phyloP scores from a whole-genome alignment of 208 protist genomes.

The Borovskyia barvae region DNA sequence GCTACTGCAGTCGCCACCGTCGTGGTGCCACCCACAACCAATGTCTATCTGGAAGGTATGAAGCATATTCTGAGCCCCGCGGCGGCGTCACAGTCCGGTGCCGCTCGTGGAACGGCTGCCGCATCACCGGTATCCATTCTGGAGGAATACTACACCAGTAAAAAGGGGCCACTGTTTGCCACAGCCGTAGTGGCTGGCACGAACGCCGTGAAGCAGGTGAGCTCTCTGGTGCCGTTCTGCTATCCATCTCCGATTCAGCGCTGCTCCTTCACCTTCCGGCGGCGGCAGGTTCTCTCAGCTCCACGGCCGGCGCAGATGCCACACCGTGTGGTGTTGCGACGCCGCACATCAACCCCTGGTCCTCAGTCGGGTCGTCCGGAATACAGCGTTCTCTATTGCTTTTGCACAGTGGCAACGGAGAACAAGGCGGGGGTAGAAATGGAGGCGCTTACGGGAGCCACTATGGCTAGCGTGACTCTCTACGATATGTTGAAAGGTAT shows the following conservation, averaged over 20 bases:
- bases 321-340: conserved; percentile 73
- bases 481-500: conserved; percentile 87
- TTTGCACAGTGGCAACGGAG: conserved; percentile 85
- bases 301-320: conserved; percentile 60
- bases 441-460: conserved; percentile 94
- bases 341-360: conserved; percentile 38
- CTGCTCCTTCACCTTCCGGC: conserved; percentile 86
- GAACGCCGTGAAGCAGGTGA: conserved; percentile 92
- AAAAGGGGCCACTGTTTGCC: conserved; percentile 82
- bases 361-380: conserved; percentile 31
- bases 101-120: background rate
- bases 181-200: conserved; percentile 90
- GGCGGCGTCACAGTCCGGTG: background rate
- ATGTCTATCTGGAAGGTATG: conserved; percentile 68
- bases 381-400: conserved; percentile 85
- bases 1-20: conserved; percentile 83
- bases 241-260: conserved; percentile 90
- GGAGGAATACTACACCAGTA: conserved; percentile 88
- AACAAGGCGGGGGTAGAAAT: conserved; percentile 94
- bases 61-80: conserved; percentile 62
- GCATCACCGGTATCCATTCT: conserved; percentile 39
- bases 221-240: conserved; percentile 94
- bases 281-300: conserved; percentile 42
- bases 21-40: conserved; percentile 67
- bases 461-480: conserved; percentile 83